Conservation (phyloP, 176 grass and related monocot genomes). For the Oryza meridionalis region DNA sequence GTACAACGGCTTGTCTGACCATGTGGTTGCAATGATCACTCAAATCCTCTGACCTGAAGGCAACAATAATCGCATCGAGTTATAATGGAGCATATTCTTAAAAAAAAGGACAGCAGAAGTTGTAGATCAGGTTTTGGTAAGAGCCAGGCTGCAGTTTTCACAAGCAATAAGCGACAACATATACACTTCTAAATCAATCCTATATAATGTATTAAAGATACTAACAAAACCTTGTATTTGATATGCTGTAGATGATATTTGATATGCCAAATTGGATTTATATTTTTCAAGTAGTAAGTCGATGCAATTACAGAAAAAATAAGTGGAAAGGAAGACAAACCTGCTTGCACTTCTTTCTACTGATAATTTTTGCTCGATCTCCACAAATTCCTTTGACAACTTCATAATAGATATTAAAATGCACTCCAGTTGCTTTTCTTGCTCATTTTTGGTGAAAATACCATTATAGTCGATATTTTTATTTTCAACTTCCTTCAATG, state of each 20-base stretch:
- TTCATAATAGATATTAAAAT: conserved; percentile 69
- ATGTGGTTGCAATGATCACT: conserved; percentile 64
- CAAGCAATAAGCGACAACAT: conserved; percentile 15
- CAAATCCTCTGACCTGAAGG: conserved; percentile 72
- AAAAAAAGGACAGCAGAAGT: neutral
- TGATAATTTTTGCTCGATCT: conserved; percentile 63
- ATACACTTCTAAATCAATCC: neutral
- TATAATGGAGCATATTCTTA: neutral
- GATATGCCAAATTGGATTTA: neutral
- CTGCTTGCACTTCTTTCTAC: conserved; percentile 55
- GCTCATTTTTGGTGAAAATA: conserved; percentile 57
- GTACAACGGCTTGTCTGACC: conserved; percentile 61
- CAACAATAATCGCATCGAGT: neutral
- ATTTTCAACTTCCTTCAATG: conserved; percentile 38
- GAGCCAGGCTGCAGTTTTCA: neutral
- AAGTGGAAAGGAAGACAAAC: conserved; percentile 41
- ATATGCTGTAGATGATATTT: neutral
- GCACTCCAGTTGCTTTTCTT: conserved; percentile 67
- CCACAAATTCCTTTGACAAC: conserved; percentile 71
- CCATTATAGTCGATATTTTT: conserved; percentile 27
- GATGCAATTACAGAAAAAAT: neutral
- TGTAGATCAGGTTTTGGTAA: neutral
- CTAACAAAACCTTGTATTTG: neutral
- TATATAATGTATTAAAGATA: neutral
- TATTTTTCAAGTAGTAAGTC: neutral